Percentiles rank a stretch among this genome's conserved stretches.
Evolutionary conservation across 2,329 filamentous ascomycete species (phyloP).

Genomic region (Daldinia eschscholtzii): DNA sequence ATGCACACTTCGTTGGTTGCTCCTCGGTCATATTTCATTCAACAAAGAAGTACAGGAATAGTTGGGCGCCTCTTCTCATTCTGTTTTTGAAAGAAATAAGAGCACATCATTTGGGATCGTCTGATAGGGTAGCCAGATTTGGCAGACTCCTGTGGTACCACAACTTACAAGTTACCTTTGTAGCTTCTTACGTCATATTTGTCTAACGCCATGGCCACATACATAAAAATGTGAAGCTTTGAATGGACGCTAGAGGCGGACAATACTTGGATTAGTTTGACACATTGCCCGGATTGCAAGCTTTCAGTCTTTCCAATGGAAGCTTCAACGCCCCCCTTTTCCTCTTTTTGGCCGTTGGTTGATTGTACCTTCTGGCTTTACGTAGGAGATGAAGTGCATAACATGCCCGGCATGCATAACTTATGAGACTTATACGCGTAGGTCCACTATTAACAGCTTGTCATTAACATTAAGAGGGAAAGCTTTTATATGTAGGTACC

Average conservation of each 20-base stretch:
- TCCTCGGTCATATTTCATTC: constrained; percentile 11
- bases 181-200: constrained; percentile 40
- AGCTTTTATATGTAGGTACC: neutral
- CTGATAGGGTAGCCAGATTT: constrained; percentile 9
- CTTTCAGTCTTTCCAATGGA: neutral
- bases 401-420: neutral
- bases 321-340: neutral
- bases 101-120: constrained; percentile 12
- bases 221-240: constrained; percentile 17
- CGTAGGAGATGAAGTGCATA: neutral
- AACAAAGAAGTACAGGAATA: constrained; percentile 7
- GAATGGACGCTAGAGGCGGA: constrained; percentile 5
- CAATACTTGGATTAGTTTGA: constrained; percentile 6
- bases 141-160: constrained; percentile 8
- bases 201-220: constrained; percentile 37
- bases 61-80: constrained; percentile 8
- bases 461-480: neutral
- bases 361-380: neutral
- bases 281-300: neutral
- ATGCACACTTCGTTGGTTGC: constrained; percentile 6
- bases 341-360: neutral
- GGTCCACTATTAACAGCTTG: no score
- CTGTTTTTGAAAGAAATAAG: constrained; percentile 28
- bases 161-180: constrained; percentile 16
- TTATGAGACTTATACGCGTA: neutral